Evolutionary conservation across 1,284 basidiomycete genomes (phyloP).

Genomic region (Cerioporus squamosus): DNA sequence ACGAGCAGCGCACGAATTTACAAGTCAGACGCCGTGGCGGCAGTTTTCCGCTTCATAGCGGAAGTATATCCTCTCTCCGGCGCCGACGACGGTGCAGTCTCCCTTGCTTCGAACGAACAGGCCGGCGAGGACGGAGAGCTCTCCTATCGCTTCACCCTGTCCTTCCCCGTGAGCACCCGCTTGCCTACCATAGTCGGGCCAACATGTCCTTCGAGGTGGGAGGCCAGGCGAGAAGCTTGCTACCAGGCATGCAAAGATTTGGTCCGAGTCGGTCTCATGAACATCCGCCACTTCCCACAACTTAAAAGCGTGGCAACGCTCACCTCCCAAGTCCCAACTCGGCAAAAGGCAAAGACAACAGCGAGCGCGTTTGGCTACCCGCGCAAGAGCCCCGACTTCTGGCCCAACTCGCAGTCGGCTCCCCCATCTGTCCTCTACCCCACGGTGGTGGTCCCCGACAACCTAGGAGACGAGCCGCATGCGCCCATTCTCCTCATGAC

Average conservation of each 20-base stretch:
- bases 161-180: slow-evolving; percentile 47
- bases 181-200: slow-evolving; percentile 49
- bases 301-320: background rate
- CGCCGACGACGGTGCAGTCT: background rate
- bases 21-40: slow-evolving; percentile 48
- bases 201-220: slow-evolving; percentile 45
- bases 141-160: slow-evolving; percentile 48
- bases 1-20: slow-evolving; percentile 61
- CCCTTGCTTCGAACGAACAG: background rate
- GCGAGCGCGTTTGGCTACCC: slow-evolving; percentile 44
- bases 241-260: slow-evolving; percentile 54
- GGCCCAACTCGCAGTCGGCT: slow-evolving; percentile 48
- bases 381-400: slow-evolving; percentile 64
- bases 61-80: background rate
- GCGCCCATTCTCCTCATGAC: slow-evolving; percentile 69
- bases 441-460: slow-evolving; percentile 49
- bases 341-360: slow-evolving; percentile 12
- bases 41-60: slow-evolving; percentile 21
- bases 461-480: slow-evolving; percentile 41
- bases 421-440: slow-evolving; percentile 51
- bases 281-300: slow-evolving; percentile 54
- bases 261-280: slow-evolving; percentile 52
- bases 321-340: background rate
- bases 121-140: slow-evolving; percentile 13
- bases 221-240: slow-evolving; percentile 58